Percentiles rank a stretch among this genome's conserved stretches.
phyloP scores from a whole-genome alignment of 345 rosid genomes.

The Melaleuca quinquenervia region DNA sequence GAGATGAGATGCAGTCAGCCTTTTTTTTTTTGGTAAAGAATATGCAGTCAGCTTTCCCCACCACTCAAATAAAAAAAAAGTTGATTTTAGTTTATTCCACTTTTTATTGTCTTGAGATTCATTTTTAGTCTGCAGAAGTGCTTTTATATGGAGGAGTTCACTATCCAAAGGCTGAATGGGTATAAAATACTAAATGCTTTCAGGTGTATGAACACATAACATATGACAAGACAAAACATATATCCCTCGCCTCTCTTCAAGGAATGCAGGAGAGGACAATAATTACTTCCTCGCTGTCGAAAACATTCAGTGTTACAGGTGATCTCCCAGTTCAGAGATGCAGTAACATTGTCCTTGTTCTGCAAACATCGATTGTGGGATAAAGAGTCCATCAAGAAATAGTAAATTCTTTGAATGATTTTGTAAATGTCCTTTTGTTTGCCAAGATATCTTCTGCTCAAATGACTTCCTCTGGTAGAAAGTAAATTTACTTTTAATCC shows the following conservation, averaged over 20 bases:
- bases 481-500: neutral
- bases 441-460: neutral
- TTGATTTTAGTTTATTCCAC: neutral
- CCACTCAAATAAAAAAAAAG: too few species aligned
- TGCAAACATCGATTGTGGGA: neutral
- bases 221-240: slow-evolving; percentile 30
- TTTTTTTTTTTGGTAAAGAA: too few species aligned
- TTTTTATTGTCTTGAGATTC: neutral
- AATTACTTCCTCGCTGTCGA: slow-evolving; percentile 51
- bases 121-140: neutral
- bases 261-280: slow-evolving; percentile 56
- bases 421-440: neutral
- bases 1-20: neutral
- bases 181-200: neutral
- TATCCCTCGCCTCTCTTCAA: slow-evolving; percentile 46
- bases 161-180: neutral
- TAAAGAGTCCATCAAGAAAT: neutral
- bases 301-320: slow-evolving; percentile 60
- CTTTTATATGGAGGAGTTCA: neutral
- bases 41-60: neutral
- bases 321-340: neutral
- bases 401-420: neutral
- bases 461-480: neutral
- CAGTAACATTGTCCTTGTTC: neutral
- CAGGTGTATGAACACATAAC: slow-evolving; percentile 46